Base-by-base conservation (phyloP, 164 flowering plant genomes). In the Kingdonia uniflora region DNA sequence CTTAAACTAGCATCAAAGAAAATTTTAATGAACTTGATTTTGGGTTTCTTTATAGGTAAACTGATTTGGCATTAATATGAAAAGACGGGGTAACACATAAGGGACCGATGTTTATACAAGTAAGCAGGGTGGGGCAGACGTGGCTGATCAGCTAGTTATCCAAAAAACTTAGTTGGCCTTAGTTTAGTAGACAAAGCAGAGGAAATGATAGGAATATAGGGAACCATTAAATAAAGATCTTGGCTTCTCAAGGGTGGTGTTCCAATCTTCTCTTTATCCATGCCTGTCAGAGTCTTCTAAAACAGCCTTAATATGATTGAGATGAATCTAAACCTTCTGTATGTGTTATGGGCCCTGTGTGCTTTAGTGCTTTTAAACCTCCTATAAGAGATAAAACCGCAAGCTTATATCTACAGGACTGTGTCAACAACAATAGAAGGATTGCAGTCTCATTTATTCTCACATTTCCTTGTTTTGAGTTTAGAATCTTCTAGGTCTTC, bases 241-340 rank as follows among this genome's bases (percentile, higher is more conserved):
- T 82, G 66, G 70, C 95, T 84, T 86, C 85, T 72, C 75, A 64
- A 77, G 76, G 80, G 64, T 8, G 35, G 35, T 69, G 84, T 79
- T 75, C 74, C 71, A 72, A 68, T 62, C 58, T 59, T 29, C 35
- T 59, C 62, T 59, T 59, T 59, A 59, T 41, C 42, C 44, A 59
- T 51, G 51, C 50, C 70, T 69, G 72, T 71, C 72, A 78, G 80
- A 81, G 79, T 81, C 85, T 80, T 77, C 67, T 26, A 71, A 60
- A 73, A 61, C 80, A 82, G 78, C 76, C 85, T 80, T 73, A 77
- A 59, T 69, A 82, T 82, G 80, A 82, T 82, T 85, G 79, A 64
- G 69, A 63, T 74, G 80, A 78, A 74, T 78, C 80, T 65, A 49
- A 71, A 64, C 54, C 76, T 68, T 65, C 80, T 74, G 61, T 66